Evolutionary conservation across 2,329 filamentous ascomycete species (phyloP).

Genomic region (Corinectria fuckeliana): DNA sequence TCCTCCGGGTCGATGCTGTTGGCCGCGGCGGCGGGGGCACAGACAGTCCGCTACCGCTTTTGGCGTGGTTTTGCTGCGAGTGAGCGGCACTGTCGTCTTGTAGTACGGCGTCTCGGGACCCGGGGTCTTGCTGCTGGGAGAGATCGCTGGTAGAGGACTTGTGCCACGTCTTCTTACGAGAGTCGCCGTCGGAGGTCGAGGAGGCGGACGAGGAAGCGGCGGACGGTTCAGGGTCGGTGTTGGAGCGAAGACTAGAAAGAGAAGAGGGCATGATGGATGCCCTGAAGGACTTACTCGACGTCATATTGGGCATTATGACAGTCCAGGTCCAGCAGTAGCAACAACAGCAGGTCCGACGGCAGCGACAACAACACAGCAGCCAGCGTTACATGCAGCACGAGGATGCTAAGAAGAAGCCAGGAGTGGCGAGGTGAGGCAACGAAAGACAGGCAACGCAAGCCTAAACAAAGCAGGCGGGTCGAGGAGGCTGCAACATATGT

Average conservation of each 20-base stretch:
- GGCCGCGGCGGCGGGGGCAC: slow-evolving; percentile 29
- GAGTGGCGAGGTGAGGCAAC: slow-evolving; percentile 20
- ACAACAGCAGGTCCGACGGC: neutral
- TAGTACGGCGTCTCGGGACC: slow-evolving; percentile 28
- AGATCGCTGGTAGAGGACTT: slow-evolving; percentile 37
- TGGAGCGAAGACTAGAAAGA: slow-evolving; percentile 44
- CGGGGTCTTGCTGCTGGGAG: slow-evolving; percentile 26
- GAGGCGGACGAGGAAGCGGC: slow-evolving; percentile 25
- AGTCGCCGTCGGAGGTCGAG: slow-evolving; percentile 17
- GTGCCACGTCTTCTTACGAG: slow-evolving; percentile 33
- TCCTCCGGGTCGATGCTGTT: slow-evolving; percentile 38
- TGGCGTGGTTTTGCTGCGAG: slow-evolving; percentile 12
- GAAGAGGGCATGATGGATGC: slow-evolving; percentile 46
- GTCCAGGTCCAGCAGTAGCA: slow-evolving; percentile 19
- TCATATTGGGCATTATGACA: slow-evolving; percentile 49
- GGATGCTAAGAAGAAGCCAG: slow-evolving; percentile 37
- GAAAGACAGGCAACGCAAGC: slow-evolving; percentile 1
- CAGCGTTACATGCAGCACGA: slow-evolving; percentile 42
- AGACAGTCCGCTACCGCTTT: slow-evolving; percentile 21
- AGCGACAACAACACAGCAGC: slow-evolving; percentile 19
- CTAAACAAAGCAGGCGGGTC: slow-evolving; percentile 13
- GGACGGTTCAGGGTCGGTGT: slow-evolving; percentile 38
- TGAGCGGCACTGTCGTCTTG: slow-evolving; percentile 16
- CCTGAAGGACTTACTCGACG: slow-evolving; percentile 54
- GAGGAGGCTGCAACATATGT: slow-evolving; percentile 15